Evolutionary conservation across 371 early-diverging fungal species (phyloP).

Genomic region (Apophysomyces ossiformis): DNA sequence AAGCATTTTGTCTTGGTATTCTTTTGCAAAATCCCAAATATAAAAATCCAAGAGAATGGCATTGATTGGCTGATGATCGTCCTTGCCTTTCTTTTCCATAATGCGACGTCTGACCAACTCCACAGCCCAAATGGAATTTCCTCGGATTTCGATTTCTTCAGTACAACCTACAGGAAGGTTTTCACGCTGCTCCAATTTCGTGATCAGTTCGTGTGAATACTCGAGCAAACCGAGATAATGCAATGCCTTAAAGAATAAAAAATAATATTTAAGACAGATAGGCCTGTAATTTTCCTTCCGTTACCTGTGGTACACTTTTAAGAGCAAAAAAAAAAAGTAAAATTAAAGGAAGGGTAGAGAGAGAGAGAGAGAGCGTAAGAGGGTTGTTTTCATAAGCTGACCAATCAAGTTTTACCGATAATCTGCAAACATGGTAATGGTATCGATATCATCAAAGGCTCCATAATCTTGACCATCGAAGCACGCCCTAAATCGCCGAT

Average conservation of each 20-base stretch:
- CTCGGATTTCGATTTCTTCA: constrained; percentile 86
- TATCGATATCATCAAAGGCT: constrained; percentile 77
- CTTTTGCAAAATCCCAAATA: constrained; percentile 89
- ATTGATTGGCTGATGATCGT: constrained; percentile 53
- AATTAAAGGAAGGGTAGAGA: no score
- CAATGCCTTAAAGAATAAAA: constrained; percentile 56
- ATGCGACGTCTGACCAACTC: constrained; percentile 71
- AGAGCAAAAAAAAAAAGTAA: not conserved
- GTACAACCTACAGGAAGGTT: constrained; percentile 64
- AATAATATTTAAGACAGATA: not conserved
- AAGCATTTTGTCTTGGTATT: constrained; percentile 56
- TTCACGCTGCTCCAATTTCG: constrained; percentile 47
- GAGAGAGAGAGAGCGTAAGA: no score
- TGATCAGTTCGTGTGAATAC: constrained; percentile 66
- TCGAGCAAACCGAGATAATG: constrained; percentile 72
- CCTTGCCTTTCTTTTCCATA: constrained; percentile 26
- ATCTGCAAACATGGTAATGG: constrained; percentile 94
- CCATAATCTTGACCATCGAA: constrained; percentile 76
- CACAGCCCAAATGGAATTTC: constrained; percentile 85
- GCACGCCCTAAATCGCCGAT: constrained; percentile 66
- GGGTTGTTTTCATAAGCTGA: not conserved
- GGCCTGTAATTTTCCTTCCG: not conserved
- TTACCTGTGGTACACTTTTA: constrained; percentile 61
- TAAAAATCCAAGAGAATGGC: constrained; percentile 89
- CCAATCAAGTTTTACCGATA: constrained; percentile 59